A percentile compares a stretch with the other conserved stretches of the same genome.
Evolutionary conservation across 2,329 filamentous ascomycete species (phyloP).

Genomic region (Verticillium albo-atrum): DNA sequence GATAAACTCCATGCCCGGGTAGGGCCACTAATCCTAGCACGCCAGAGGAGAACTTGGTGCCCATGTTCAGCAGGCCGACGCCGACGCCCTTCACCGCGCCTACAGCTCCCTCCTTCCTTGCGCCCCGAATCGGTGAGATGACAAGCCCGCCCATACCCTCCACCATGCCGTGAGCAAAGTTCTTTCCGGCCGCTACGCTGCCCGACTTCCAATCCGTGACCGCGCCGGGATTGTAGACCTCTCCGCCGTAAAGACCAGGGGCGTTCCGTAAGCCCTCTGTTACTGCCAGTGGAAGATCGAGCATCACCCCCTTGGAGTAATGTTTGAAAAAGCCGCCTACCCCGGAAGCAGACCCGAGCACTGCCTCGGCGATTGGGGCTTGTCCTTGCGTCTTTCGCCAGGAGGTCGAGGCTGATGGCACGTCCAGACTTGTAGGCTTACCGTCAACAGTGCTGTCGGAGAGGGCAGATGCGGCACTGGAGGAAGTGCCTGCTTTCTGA

Average conservation of each 20-base stretch:
- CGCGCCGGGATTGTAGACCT: constrained; percentile 27
- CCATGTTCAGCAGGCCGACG: constrained; percentile 28
- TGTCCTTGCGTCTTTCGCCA: not conserved
- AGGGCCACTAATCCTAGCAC: constrained; percentile 13
- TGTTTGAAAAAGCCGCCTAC: constrained; percentile 20
- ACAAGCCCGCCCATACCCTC: constrained; percentile 41
- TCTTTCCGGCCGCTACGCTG: constrained; percentile 35
- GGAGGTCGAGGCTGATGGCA: not conserved
- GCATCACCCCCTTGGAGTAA: constrained; percentile 26
- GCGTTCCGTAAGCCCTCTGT: constrained; percentile 48
- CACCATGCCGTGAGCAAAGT: constrained; percentile 35
- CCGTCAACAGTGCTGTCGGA: not conserved
- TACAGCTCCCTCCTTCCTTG: constrained; percentile 30
- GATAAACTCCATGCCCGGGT: constrained; percentile 9
- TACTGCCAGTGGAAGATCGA: constrained; percentile 41
- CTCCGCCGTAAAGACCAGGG: constrained; percentile 45
- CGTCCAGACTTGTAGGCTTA: not conserved
- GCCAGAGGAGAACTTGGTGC: constrained; percentile 11
- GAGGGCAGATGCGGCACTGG: not conserved
- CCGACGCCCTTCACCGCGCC: constrained; percentile 36
- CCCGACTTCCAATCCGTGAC: constrained; percentile 42
- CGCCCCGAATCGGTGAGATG: constrained; percentile 34
- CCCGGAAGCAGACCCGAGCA: constrained; percentile 7
- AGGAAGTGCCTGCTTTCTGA: not conserved
- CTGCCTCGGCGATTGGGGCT: not conserved